A percentile compares a stretch with the other conserved stretches of the same genome.
phyloP scores from a whole-genome alignment of 768 basidiomycete genomes.

The Amyloporia xantha region DNA sequence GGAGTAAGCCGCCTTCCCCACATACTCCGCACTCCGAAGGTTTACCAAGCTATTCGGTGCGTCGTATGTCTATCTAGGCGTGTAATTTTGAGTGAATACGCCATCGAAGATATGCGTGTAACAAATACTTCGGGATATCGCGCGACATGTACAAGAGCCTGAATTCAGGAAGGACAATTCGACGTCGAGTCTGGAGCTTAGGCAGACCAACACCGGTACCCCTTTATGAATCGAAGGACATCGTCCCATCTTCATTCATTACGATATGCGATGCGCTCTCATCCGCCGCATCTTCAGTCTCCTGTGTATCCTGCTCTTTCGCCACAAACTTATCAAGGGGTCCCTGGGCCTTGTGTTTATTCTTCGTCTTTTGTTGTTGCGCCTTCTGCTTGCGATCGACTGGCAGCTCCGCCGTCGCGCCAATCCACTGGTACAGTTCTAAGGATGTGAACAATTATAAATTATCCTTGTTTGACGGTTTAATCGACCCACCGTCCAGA shows the following conservation, averaged over 20 bases:
- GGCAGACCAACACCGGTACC: no score
- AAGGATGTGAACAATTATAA: constrained; percentile 47
- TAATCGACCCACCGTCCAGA: constrained; percentile 51
- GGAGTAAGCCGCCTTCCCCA: no score
- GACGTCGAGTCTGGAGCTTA: no score
- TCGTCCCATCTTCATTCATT: constrained; percentile 57
- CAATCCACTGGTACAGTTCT: constrained; percentile 41
- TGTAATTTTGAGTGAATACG: no score
- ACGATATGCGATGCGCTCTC: constrained; percentile 41
- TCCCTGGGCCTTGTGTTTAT: constrained; percentile 25
- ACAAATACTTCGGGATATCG: no score
- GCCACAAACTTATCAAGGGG: constrained; percentile 45
- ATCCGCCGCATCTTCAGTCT: constrained; percentile 18
- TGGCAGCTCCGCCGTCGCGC: no score
- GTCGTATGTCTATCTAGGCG: no score
- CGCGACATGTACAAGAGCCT: no score
- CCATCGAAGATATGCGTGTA: no score
- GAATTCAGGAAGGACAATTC: no score
- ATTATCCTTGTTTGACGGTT: neutral
- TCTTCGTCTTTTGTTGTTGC: constrained; percentile 15
- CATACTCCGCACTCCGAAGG: no score
- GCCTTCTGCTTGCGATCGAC: constrained; percentile 39
- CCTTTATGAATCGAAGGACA: constrained; percentile 29
- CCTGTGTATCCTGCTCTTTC: constrained; percentile 14
- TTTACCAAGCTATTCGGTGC: no score